Evolutionary conservation across 306 rosid species (phyloP).

Genomic region (Inga laurina): DNA sequence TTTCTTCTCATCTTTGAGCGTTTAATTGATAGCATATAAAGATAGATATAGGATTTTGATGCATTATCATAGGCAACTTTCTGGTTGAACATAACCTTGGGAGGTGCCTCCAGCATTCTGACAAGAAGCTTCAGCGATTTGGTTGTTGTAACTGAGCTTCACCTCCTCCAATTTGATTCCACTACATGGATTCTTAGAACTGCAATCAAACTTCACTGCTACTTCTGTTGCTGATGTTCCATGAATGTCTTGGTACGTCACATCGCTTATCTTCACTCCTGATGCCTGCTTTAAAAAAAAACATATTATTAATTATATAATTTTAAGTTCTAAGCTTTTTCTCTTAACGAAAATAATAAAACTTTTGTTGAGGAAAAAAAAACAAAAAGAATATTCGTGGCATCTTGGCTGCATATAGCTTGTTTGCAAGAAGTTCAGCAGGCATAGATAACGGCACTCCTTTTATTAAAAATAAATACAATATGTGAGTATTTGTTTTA

Average conservation of each 20-base stretch:
- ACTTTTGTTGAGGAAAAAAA: neutral
- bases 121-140: constrained; percentile 49
- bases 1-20: neutral
- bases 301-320: too few relatives aligned
- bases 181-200: constrained; percentile 52
- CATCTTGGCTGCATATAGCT: neutral
- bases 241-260: constrained; percentile 46
- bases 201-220: constrained; percentile 63
- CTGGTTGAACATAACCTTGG: constrained; percentile 46
- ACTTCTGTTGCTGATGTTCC: constrained; percentile 60
- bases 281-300: constrained; percentile 24
- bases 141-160: constrained; percentile 45
- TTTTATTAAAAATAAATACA: too few relatives aligned
- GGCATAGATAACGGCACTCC: too few relatives aligned
- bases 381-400: neutral
- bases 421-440: too few relatives aligned
- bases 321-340: too few relatives aligned
- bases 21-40: neutral
- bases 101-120: constrained; percentile 36
- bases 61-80: constrained; percentile 42
- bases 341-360: too few relatives aligned
- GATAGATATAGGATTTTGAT: too few relatives aligned
- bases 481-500: too few relatives aligned
- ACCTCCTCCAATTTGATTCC: constrained; percentile 49
- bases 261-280: constrained; percentile 57